Conservation (phyloP, 192 early-diverging fungal species). For the Lobosporangium transversale region DNA sequence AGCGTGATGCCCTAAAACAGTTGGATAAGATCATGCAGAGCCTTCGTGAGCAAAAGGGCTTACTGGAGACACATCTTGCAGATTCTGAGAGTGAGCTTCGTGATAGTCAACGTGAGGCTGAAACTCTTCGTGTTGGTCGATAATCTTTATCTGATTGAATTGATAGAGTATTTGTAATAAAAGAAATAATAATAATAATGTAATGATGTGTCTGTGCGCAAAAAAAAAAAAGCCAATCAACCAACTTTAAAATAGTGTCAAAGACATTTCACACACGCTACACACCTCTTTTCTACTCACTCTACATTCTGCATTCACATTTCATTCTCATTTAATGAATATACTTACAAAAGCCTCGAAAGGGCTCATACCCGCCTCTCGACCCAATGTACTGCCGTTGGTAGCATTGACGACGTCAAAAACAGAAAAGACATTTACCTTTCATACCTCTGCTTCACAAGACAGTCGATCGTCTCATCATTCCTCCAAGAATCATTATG, state of each 20-base stretch:
- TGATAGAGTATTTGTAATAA: too few species aligned
- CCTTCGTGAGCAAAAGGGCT: constrained; percentile 56
- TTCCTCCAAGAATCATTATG: constrained; percentile 50
- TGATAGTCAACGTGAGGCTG: constrained; percentile 53
- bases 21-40: constrained; percentile 59
- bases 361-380: too few species aligned
- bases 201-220: neutral
- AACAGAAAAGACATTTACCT: neutral
- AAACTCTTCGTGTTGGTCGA: constrained; percentile 11
- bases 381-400: too few species aligned
- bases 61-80: constrained; percentile 60
- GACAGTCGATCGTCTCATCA: constrained; percentile 4
- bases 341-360: too few species aligned
- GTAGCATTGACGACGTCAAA: neutral
- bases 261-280: neutral
- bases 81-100: constrained; percentile 59
- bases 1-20: constrained; percentile 56
- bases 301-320: too few species aligned
- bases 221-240: too few species aligned
- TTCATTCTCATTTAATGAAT: too few species aligned
- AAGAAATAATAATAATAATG: neutral
- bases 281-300: neutral
- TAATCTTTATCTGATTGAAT: neutral
- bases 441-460: constrained; percentile 4
- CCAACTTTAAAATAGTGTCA: too few species aligned